Conservation (phyloP, 495 filamentous ascomycete species). For the Talaromyces nanjingensis region DNA sequence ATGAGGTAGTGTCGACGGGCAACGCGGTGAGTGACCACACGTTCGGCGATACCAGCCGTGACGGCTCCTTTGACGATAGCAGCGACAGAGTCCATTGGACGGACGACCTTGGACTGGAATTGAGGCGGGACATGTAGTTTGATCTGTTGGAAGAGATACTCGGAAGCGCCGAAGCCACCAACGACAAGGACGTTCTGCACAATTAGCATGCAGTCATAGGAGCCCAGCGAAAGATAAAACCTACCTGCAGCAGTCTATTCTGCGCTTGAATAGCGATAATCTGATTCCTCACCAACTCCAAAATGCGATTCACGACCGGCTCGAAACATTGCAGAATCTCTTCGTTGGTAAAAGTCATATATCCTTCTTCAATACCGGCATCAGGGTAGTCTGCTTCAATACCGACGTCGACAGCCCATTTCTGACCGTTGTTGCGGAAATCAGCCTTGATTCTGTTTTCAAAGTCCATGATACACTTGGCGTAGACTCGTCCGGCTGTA, state of each 20-base stretch:
- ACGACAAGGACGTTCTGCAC: conserved; percentile 66
- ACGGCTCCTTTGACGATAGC: conserved; percentile 78
- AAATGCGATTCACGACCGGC: conserved; percentile 69
- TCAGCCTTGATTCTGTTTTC: conserved; percentile 79
- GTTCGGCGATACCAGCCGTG: conserved; percentile 90
- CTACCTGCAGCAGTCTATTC: conserved; percentile 63
- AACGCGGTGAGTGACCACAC: conserved; percentile 92
- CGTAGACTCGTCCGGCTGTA: conserved; percentile 71
- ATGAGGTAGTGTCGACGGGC: conserved; percentile 98
- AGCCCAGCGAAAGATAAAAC: conserved; percentile 10
- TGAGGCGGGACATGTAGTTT: conserved; percentile 72
- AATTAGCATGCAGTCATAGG: neutral
- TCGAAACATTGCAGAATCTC: conserved; percentile 78
- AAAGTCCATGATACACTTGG: conserved; percentile 82
- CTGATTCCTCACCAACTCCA: conserved; percentile 72
- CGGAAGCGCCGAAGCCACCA: conserved; percentile 73
- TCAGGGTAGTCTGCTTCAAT: conserved; percentile 77
- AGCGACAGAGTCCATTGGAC: conserved; percentile 79
- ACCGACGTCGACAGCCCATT: conserved; percentile 77
- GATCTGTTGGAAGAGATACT: conserved; percentile 81
- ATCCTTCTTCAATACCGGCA: conserved; percentile 72
- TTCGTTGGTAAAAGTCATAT: conserved; percentile 79
- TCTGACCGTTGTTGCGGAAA: conserved; percentile 76
- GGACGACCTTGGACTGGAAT: conserved; percentile 71
- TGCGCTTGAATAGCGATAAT: conserved; percentile 78